A percentile compares a stretch with the other conserved stretches of the same genome.
Evolutionary conservation across 495 filamentous ascomycete genomes (phyloP).

Genomic region (Xylaria curta): DNA sequence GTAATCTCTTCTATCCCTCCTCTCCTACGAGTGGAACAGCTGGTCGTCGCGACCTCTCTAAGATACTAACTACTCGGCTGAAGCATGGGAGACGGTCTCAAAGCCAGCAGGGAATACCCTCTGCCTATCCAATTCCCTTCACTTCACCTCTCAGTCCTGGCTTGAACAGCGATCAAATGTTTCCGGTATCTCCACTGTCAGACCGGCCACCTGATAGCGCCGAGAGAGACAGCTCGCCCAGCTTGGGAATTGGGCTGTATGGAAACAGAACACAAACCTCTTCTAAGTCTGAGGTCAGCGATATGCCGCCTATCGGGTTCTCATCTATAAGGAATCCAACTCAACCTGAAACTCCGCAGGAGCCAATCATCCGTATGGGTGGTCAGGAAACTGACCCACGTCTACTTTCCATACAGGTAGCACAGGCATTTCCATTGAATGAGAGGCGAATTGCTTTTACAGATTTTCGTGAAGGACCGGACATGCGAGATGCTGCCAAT

Average conservation of each 20-base stretch:
- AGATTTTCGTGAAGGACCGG: neutral
- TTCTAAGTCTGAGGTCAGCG: neutral
- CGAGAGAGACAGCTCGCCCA: neutral
- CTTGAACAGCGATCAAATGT: neutral
- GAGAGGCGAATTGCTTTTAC: neutral
- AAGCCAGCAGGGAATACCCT: neutral
- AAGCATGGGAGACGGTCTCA: conserved; percentile 5
- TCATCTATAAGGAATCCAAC: conserved; percentile 28
- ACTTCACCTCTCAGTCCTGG: conserved; percentile 13
- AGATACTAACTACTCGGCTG: conserved; percentile 7
- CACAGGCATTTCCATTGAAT: neutral
- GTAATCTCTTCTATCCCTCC: neutral
- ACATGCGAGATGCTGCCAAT: neutral
- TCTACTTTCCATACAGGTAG: neutral
- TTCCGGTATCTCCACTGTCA: conserved; percentile 16
- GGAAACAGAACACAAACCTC: neutral
- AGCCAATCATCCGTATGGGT: conserved; percentile 30
- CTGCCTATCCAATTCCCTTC: neutral
- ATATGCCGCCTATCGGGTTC: neutral
- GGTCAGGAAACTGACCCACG: neutral
- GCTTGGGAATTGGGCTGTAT: neutral
- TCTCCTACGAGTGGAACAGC: neutral
- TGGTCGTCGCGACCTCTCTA: neutral
- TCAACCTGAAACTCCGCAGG: conserved; percentile 20
- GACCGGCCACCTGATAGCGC: neutral